Base-by-base conservation (phyloP, 345 rosid genomes). In the Pelargonium nanum region DNA sequence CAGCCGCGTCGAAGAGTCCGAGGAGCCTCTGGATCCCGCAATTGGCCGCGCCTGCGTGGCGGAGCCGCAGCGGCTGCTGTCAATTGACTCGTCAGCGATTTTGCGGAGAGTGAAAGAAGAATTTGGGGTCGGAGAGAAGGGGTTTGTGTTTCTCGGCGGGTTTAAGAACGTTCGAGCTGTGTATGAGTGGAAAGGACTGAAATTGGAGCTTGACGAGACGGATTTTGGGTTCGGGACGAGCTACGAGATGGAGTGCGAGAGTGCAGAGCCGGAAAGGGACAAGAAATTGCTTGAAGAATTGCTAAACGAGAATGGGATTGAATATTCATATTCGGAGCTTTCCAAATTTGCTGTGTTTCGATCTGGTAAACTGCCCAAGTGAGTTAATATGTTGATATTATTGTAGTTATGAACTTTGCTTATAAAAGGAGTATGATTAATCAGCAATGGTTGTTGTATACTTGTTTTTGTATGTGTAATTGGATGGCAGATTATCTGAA, bases 241-340 rank as follows among this genome's bases (percentile, higher is more conserved):
- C 63, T 86, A 79, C 26, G 92, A 86, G 81, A 63, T 86, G 44
- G 92, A 86, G 67, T 86, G 92, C 57, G 92, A 86, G 78, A 81
- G 70, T 13, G 50, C 4, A n/a, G 82, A 83, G 59, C 92, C 92
- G 1, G 87, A 83, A 55, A 59, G 68, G 25, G 85, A 74, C 32
- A 75, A 53, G 78, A 63, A 26, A 53, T 63, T 70, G 73, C 77
- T 86, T 28, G 82, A 80, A 57, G 77, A 56, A 25, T 61, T 86
- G 19, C 61, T 86, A 66, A 40, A 61, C 51, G 76, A 80, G 65
- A 86, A 81, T 66, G 89, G 77, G 51, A 72, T 81, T 25, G 71
- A 57, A 58, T 86, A 72, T 56, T 50, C 70, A 55, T 71, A 75
- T 71, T 83, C 92, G 4, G 62, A 68, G n/a, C 8, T 73, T 63